phyloP scores from a whole-genome alignment of 176 grass and related monocot species.

The Triticum aestivum region IWGSC_CS_RefSeq_v2.1 NC_057795.1:127199301-127199800 shows the following conservation, averaged over 20 bases:
- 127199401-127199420: constrained; percentile 42
- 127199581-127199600: constrained; percentile 26
- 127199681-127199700: constrained; percentile 36
- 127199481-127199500: constrained; percentile 44
- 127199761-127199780: constrained; percentile 34
- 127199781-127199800: constrained; percentile 17
- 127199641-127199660: constrained; percentile 40
- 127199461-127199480: constrained; percentile 68
- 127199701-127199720: constrained; percentile 45
- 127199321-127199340: constrained; percentile 57
- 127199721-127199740: constrained; percentile 56
- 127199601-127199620: constrained; percentile 38
- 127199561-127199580: constrained; percentile 4
- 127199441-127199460: constrained; percentile 58
- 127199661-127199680: constrained; percentile 39
- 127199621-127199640: constrained; percentile 36
- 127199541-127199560: constrained; percentile 33
- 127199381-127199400: constrained; percentile 59
- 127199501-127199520: constrained; percentile 15
- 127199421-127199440: constrained; percentile 44
- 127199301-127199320: constrained; percentile 79
- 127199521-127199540: constrained; percentile 23
- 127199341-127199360: constrained; percentile 45
- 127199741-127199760: constrained; percentile 63
- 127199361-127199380: constrained; percentile 29